Base-by-base conservation (phyloP, 352 stramenopile species). In the Phytophthora citrophthora region DNA sequence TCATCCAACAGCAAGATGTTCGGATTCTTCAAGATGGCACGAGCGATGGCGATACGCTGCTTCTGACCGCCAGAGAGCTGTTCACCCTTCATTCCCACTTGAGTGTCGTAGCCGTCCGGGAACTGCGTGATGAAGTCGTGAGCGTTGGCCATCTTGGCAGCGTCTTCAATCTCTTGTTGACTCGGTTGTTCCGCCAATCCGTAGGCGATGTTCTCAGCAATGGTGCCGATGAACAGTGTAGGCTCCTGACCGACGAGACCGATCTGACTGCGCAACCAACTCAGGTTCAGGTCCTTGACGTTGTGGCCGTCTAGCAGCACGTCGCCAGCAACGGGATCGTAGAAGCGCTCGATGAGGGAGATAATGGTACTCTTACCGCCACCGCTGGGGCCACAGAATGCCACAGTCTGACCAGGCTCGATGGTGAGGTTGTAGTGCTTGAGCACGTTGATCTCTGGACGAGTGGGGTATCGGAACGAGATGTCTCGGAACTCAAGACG, bases 51-150 rank as follows among this genome's bases (percentile, higher is more conserved):
- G 59, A 98, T 91, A 6, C 95, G 76, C 60, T 89, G 79, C 59
- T 88, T 86, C 66, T 90, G 81, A 13, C 79, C 81, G 5, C 81
- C 81, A 0, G 67, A 82, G 9, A 90, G 46, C 41, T 86, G 97
- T 32, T 97, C 67, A 5, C 96, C 96, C 16, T 95, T 86, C 72
- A 98, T 96, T 13, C 95, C 95, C 9, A 99, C 95, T 43, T 95
- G 74, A 3, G 95, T 98, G 15, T 97, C 80, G 76, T 94, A 98
- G 26, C 89, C 82, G 23, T 98, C 88, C 1, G 93, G 80, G 43
- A 99, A 96, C 12, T 77, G 49, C 3, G 70, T 75, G 78, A 98
- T 98, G 65, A 98, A 99, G 53, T 88, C 77, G 73, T 97, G 80
- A 0, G 92, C 93, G 72, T 98, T 98, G 20, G 94, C 93, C 62